Percentiles rank a stretch among this genome's conserved stretches.
These are phyloP conservation scores for Cercis canadensis DNA, from an alignment of 306 rosid genomes.

Conservation along the genomic window DNA sequence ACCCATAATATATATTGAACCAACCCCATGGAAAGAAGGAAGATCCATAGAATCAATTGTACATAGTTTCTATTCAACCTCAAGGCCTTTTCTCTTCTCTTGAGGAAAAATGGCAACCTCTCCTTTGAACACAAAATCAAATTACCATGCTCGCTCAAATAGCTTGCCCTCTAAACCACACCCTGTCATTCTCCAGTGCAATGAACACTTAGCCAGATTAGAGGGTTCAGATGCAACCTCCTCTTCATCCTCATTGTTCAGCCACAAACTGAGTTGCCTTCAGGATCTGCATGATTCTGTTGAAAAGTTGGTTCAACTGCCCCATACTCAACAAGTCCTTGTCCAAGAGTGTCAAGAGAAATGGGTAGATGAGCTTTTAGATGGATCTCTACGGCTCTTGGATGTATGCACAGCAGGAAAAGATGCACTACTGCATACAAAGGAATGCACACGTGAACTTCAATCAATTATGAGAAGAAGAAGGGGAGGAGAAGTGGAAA, in stretches of 20 bases:
- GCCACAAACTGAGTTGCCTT: conserved; percentile 31
- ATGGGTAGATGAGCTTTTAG: conserved; percentile 53
- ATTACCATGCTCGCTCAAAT: conserved; percentile 47
- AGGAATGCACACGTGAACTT: conserved; percentile 55
- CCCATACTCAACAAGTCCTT: conserved; percentile 40
- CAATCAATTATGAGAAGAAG: conserved; percentile 57
- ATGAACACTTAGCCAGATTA: conserved; percentile 47
- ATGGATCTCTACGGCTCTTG: conserved; percentile 56
- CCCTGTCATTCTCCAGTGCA: conserved; percentile 55
- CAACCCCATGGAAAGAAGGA: conserved; percentile 26
- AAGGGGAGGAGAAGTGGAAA: conserved; percentile 54
- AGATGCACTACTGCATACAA: conserved; percentile 53
- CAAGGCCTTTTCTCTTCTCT: conserved; percentile 24
- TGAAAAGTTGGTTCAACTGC: conserved; percentile 36
- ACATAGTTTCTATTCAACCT: conserved; percentile 13
- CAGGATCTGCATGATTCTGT: conserved; percentile 46
- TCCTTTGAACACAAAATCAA: conserved; percentile 36
- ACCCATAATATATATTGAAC: conserved; percentile 44
- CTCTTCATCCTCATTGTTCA: background rate
- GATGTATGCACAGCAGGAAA: conserved; percentile 50
- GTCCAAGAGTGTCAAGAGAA: conserved; percentile 45
- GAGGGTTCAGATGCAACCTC: conserved; percentile 40
- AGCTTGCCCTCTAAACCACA: conserved; percentile 55
- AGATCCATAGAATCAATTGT: conserved; percentile 36
- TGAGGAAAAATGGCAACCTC: conserved; percentile 39